phyloP scores from a whole-genome alignment of 768 basidiomycete genomes.

The Tremella mesenterica region DNA sequence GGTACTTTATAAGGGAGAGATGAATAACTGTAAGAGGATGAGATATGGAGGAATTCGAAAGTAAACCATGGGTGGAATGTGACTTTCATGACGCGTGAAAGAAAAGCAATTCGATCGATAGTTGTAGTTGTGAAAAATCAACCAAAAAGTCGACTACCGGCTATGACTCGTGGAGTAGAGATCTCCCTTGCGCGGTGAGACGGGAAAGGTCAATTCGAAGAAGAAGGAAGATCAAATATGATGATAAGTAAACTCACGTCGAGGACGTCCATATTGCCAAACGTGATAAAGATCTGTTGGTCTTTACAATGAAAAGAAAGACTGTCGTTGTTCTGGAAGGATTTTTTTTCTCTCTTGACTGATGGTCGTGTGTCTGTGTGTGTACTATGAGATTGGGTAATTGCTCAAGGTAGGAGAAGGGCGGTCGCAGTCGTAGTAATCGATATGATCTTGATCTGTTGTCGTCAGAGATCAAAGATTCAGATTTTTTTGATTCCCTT shows the following conservation, averaged over 20 bases:
- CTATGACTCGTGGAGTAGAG: neutral
- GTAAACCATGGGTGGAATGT: neutral
- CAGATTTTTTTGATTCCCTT: no score
- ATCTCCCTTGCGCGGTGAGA: neutral
- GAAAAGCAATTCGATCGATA: neutral
- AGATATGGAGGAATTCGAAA: neutral
- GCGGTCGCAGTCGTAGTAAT: no score
- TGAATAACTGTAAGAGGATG: neutral
- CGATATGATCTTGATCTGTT: no score
- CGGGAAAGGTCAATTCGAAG: neutral
- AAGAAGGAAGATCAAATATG: neutral
- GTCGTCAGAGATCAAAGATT: no score
- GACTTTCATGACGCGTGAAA: neutral
- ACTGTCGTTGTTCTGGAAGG: no score
- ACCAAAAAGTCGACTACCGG: neutral
- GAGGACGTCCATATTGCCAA: conserved; percentile 6
- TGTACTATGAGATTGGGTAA: no score
- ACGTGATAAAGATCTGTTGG: neutral
- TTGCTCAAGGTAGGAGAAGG: no score
- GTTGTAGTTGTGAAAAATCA: neutral
- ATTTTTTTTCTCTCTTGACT: no score
- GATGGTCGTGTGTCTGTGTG: no score
- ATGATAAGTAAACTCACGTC: conserved; percentile 3
- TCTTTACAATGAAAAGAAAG: neutral
- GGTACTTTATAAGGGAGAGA: neutral